Percentiles rank a stretch among this genome's conserved stretches.
These are phyloP conservation scores for Cordyceps javanica DNA, from an alignment of 2,329 filamentous ascomycete species.

Conservation along the genomic window DNA sequence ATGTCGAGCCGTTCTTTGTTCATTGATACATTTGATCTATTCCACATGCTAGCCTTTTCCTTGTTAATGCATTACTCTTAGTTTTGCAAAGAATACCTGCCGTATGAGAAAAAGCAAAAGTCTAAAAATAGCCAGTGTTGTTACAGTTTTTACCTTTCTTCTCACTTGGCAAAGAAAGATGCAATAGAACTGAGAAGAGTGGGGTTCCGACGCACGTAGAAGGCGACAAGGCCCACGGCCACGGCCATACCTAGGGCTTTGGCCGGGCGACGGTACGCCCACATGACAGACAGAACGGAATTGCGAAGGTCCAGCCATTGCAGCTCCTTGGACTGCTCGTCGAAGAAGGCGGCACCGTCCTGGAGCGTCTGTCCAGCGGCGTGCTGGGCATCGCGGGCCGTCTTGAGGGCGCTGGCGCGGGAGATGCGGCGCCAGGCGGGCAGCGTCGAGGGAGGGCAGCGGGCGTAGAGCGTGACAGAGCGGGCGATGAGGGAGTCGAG, in stretches of 20 bases:
- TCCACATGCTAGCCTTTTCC: not conserved
- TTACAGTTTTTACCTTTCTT: not conserved
- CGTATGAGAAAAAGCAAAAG: not conserved
- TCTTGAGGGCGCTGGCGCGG: conserved; percentile 75
- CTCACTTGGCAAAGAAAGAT: conserved; percentile 20
- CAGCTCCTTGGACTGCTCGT: conserved; percentile 67
- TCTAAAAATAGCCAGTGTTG: not conserved
- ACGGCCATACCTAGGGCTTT: conserved; percentile 58
- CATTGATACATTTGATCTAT: not conserved
- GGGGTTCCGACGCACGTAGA: conserved; percentile 55
- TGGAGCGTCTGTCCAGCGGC: conserved; percentile 51
- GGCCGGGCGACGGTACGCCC: conserved; percentile 60
- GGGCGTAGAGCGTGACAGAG: conserved; percentile 57
- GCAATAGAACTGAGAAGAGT: conserved; percentile 22
- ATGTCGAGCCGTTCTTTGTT: not conserved
- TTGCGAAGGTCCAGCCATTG: conserved; percentile 49
- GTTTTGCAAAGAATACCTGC: not conserved
- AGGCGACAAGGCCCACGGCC: conserved; percentile 59
- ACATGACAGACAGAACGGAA: conserved; percentile 34
- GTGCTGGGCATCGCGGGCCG: conserved; percentile 51
- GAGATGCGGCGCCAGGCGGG: conserved; percentile 69
- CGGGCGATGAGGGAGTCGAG: conserved; percentile 69
- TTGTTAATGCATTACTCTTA: no score
- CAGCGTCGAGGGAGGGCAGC: conserved; percentile 66
- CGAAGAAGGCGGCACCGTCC: conserved; percentile 63